These are phyloP conservation scores for Trichophyton mentagrophytes DNA, from an alignment of 2,329 filamentous ascomycete species.

Conservation along the genomic window DNA sequence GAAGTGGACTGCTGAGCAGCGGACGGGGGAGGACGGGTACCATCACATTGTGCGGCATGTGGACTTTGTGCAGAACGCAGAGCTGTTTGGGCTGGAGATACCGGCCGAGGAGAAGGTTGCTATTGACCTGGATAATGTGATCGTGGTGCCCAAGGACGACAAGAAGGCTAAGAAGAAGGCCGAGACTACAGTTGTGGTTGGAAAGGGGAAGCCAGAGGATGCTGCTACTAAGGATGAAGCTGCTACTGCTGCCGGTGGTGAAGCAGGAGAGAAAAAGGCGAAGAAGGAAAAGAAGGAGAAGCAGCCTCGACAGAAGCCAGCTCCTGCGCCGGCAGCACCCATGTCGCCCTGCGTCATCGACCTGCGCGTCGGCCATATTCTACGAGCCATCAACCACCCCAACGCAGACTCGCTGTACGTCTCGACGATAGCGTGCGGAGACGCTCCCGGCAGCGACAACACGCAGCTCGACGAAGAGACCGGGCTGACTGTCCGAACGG, in stretches of 20 bases:
- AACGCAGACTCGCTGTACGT: constrained; percentile 95
- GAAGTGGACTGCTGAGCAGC: constrained; percentile 70
- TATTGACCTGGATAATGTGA: constrained; percentile 66
- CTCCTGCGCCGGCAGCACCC: constrained; percentile 56
- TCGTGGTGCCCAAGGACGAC: constrained; percentile 76
- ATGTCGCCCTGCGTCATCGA: constrained; percentile 80
- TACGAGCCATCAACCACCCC: constrained; percentile 89
- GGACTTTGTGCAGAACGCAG: constrained; percentile 88
- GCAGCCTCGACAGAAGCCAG: constrained; percentile 67
- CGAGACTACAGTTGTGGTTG: constrained; percentile 19
- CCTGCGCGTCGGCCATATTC: constrained; percentile 89
- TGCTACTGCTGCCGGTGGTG: constrained; percentile 10
- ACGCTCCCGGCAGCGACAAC: constrained; percentile 72
- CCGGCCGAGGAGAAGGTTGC: constrained; percentile 60
- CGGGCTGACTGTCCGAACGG: constrained; percentile 81
- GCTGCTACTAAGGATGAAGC: constrained; percentile 35
- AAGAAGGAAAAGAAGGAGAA: constrained; percentile 55
- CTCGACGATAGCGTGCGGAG: constrained; percentile 87
- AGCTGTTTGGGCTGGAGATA: constrained; percentile 55
- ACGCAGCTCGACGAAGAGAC: constrained; percentile 67
- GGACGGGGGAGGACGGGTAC: constrained; percentile 76
- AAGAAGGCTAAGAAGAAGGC: constrained; percentile 84
- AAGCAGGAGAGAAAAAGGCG: constrained; percentile 26
- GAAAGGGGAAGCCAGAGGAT: constrained; percentile 29
- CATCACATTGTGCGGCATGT: constrained; percentile 84